Conservation (phyloP, 805 yeast species). For the Huiozyma sinensis region DNA sequence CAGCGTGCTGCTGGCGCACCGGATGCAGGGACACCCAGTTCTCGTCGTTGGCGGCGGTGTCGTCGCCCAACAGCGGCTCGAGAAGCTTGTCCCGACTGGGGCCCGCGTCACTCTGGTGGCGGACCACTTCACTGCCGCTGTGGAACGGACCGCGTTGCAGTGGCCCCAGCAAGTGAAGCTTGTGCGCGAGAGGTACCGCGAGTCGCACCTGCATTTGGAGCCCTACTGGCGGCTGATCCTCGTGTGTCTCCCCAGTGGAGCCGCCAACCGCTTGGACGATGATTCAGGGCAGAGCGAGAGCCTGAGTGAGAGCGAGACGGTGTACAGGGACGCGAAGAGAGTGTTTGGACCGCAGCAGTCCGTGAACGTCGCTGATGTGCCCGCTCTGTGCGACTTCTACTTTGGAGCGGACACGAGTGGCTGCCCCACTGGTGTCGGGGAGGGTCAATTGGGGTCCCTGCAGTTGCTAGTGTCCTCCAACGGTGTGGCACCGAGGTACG, state of each 20-base stretch:
- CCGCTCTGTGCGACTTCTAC: conserved; percentile 26
- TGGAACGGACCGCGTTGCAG: background rate
- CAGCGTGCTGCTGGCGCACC: conserved; percentile 21
- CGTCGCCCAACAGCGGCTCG: conserved; percentile 24
- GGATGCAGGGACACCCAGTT: conserved; percentile 16
- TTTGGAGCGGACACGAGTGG: conserved; percentile 23
- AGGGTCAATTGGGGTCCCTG: conserved; percentile 6
- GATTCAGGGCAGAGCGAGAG: background rate
- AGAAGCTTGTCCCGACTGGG: conserved; percentile 25
- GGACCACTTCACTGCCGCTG: conserved; percentile 4
- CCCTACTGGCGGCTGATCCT: conserved; percentile 21
- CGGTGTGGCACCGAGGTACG: conserved; percentile 26
- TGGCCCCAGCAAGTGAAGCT: background rate
- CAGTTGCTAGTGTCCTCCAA: conserved; percentile 24
- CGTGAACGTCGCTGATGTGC: conserved; percentile 29
- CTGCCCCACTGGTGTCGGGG: background rate
- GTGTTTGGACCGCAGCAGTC: conserved; percentile 20
- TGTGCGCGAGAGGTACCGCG: background rate
- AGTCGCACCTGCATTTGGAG: conserved; percentile 8
- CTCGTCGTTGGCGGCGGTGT: conserved; percentile 29
- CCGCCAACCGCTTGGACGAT: conserved; percentile 8
- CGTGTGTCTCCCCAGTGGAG: conserved; percentile 22
- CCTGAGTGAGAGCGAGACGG: conserved; percentile 8
- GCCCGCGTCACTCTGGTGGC: conserved; percentile 24
- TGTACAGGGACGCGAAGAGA: conserved; percentile 15